Percentiles rank a stretch among this genome's conserved stretches.
These are phyloP conservation scores for Lepidium aucheri DNA, from an alignment of 345 rosid species.

Conservation along the genomic window DNA sequence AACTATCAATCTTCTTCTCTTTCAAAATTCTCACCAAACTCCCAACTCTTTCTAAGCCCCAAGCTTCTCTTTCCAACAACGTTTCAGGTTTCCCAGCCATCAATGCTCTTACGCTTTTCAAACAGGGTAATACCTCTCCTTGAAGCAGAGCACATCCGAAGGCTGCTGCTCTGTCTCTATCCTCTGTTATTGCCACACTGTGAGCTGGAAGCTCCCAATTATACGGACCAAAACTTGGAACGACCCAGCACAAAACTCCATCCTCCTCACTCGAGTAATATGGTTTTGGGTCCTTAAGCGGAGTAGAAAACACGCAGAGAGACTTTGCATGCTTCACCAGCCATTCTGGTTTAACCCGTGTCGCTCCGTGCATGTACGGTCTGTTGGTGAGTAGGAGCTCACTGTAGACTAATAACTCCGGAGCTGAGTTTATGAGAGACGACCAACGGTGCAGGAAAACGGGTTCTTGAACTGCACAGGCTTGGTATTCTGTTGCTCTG, in stretches of 20 bases:
- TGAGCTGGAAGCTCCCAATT: conserved; percentile 68
- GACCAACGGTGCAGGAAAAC: conserved; percentile 79
- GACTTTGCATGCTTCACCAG: conserved; percentile 54
- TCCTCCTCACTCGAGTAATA: conserved; percentile 51
- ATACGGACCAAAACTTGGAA: conserved; percentile 60
- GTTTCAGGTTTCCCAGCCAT: conserved; percentile 55
- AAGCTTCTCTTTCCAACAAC: conserved; percentile 49
- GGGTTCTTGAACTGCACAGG: conserved; percentile 58
- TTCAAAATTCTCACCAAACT: conserved; percentile 46
- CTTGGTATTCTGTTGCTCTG: conserved; percentile 49
- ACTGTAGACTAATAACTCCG: conserved; percentile 76
- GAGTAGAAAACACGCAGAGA: conserved; percentile 49
- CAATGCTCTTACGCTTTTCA: conserved; percentile 31
- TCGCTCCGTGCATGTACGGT: conserved; percentile 85
- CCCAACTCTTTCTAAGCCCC: conserved; percentile 58
- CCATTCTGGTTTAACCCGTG: conserved; percentile 72
- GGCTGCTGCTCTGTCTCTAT: conserved; percentile 31
- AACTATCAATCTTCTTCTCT: conserved; percentile 36
- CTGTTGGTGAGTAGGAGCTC: conserved; percentile 63
- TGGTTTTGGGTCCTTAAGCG: conserved; percentile 53
- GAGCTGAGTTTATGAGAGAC: conserved; percentile 54
- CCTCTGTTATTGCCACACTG: conserved; percentile 26
- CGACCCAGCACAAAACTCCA: conserved; percentile 46
- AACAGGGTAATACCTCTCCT: conserved; percentile 72
- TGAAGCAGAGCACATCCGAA: conserved; percentile 73